Evolutionary conservation across 371 early-diverging fungal species (phyloP), one percentile per base, ranked within the genome.

Genomic region (Choanephora cucurbitarum): DNA sequence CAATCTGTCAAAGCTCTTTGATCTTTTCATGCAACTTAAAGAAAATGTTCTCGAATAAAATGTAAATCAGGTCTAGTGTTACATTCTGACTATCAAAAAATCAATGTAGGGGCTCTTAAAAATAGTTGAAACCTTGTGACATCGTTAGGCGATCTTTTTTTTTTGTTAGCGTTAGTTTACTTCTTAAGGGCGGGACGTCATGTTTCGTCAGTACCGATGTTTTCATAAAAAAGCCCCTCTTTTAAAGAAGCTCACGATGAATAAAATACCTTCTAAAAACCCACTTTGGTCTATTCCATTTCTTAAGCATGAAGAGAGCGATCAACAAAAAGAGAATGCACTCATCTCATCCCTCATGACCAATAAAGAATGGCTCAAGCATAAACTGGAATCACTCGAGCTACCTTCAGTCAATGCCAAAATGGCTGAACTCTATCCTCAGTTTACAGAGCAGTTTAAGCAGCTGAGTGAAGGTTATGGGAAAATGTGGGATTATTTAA

Each of bases 401-500:
- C 57, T 45, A 23, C 63, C 62, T 11, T 55, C 62, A 0, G 43
- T 70, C 0, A 62, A 65, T 24, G 42, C 39, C 14, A 70, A 66
- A 19, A 47, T 71, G 10, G 17, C 50, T 1, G 47, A 60, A 33
- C 43, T 74, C 2, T 70, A 74, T 41, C 65, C 71, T 0, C 46
- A 58, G 8, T 63, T 75, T 19, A 39, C 60, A 3, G 18, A 23
- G 1, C 75, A 75, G 44, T 45, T 73, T 2, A 52, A 47, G 1
- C 52, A 54, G 14, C 40, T 75, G 18, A 52, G 46, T 21, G 62
- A 75, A 31, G 62, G 67, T 3, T 75, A 72, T 56, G 59, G 52
- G 7, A 54, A 47, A 7, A 44, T 75, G 21, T 71, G 75, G 72
- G 69, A 72, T 3, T 64, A 69, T 7, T 48, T 75, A 17, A 64